Conservation (phyloP, 768 basidiomycete species). For the Russula abietina region DNA sequence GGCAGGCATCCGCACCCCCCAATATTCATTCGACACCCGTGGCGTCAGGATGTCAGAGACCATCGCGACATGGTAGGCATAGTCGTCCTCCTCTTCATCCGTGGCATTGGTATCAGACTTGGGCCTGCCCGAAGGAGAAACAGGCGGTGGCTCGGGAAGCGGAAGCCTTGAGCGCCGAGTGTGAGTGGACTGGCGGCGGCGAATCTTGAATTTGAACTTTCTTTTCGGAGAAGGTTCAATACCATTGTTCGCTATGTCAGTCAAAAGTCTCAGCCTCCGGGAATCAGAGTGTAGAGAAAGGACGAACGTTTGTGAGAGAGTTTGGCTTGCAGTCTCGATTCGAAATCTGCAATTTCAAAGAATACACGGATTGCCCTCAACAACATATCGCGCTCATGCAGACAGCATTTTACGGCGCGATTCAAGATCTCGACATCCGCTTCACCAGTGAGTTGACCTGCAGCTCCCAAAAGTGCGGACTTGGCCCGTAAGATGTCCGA, state of each 20-base stretch:
- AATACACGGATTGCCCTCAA: constrained; percentile 16
- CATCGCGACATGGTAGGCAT: constrained; percentile 5
- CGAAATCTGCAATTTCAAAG: constrained; percentile 13
- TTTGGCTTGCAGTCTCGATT: constrained; percentile 11
- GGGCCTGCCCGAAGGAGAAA: background rate
- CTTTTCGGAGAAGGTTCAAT: constrained; percentile 7
- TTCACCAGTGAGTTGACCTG: background rate
- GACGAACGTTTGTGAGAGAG: constrained; percentile 8
- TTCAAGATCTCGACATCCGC: background rate
- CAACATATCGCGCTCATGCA: constrained; percentile 5
- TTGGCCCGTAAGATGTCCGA: constrained; percentile 9
- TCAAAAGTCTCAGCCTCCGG: background rate
- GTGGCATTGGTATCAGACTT: background rate
- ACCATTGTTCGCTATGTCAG: background rate
- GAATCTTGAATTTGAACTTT: constrained; percentile 8
- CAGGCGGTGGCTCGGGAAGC: background rate
- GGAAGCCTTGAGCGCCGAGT: background rate
- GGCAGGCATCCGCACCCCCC: constrained; percentile 13
- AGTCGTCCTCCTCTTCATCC: constrained; percentile 12
- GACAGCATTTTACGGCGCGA: constrained; percentile 5
- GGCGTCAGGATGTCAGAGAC: constrained; percentile 10
- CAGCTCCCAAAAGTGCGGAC: background rate
- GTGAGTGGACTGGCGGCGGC: constrained; percentile 5
- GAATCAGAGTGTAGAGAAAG: background rate
- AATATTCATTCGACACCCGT: background rate